Conservation (phyloP, 306 rosid genomes). For the Delonix regia region DNA sequence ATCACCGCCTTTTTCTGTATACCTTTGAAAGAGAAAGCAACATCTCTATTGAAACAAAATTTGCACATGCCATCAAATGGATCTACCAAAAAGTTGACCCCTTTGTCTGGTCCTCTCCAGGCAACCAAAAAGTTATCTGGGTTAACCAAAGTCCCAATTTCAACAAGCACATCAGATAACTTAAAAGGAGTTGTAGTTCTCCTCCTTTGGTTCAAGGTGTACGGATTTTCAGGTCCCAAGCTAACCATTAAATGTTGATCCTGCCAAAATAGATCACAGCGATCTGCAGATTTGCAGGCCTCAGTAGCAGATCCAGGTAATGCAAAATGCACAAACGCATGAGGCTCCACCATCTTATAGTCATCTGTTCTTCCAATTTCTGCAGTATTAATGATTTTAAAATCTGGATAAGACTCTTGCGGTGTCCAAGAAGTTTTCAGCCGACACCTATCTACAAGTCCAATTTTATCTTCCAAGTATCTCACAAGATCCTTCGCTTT, state of each 20-base stretch:
- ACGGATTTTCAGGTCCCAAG: constrained; percentile 60
- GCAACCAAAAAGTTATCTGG: constrained; percentile 52
- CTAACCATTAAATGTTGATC: constrained; percentile 50
- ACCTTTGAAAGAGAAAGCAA: constrained; percentile 53
- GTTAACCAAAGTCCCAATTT: constrained; percentile 53
- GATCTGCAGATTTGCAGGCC: constrained; percentile 42
- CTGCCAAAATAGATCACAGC: constrained; percentile 43
- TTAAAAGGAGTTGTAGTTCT: constrained; percentile 51
- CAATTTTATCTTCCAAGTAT: constrained; percentile 54
- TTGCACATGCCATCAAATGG: constrained; percentile 62
- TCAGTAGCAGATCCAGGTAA: constrained; percentile 32
- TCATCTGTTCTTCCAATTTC: constrained; percentile 34
- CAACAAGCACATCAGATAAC: constrained; percentile 53
- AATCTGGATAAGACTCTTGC: constrained; percentile 59
- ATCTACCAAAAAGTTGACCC: constrained; percentile 67
- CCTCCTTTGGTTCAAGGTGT: constrained; percentile 54
- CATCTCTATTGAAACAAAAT: constrained; percentile 60
- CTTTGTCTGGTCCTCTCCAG: constrained; percentile 57
- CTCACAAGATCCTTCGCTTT: constrained; percentile 49
- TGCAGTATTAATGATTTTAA: constrained; percentile 28
- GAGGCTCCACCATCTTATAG: constrained; percentile 52
- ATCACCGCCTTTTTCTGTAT: constrained; percentile 35
- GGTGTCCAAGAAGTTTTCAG: constrained; percentile 72
- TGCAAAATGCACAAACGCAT: constrained; percentile 73
- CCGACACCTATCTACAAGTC: constrained; percentile 62